Conservation (phyloP, 2,329 filamentous ascomycete genomes). For the Byssoonygena ceratinophila region DNA sequence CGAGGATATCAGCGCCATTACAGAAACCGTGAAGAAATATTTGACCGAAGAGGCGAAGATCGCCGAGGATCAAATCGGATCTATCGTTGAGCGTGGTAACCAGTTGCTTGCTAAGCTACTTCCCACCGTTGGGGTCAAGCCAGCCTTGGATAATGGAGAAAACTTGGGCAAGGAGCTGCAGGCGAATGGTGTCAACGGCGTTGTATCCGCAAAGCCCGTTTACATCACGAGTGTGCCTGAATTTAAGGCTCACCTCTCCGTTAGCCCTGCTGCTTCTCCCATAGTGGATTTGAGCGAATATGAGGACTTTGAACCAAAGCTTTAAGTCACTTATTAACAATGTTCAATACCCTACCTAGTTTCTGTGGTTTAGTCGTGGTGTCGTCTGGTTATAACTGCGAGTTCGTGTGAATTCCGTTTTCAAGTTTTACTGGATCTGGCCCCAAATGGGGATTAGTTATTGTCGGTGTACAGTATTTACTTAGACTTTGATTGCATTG, state of each 20-base stretch:
- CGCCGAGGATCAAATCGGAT: slow-evolving; percentile 40
- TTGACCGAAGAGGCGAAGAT: slow-evolving; percentile 42
- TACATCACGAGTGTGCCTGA: slow-evolving; percentile 67
- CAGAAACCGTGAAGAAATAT: slow-evolving; percentile 43
- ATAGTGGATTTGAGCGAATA: slow-evolving; percentile 70
- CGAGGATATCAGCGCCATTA: slow-evolving; percentile 41
- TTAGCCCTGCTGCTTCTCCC: slow-evolving; percentile 62
- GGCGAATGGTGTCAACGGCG: slow-evolving; percentile 25
- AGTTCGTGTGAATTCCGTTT: too few species aligned
- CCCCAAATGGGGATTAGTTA: background rate
- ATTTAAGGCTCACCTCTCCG: slow-evolving; percentile 65
- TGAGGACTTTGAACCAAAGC: slow-evolving; percentile 73
- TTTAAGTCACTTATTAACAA: slow-evolving; percentile 40
- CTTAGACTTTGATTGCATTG: background rate
- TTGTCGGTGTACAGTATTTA: slow-evolving; percentile 3
- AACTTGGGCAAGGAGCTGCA: slow-evolving; percentile 25
- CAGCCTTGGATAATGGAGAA: slow-evolving; percentile 30
- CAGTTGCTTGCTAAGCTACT: slow-evolving; percentile 42
- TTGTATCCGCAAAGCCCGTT: slow-evolving; percentile 36
- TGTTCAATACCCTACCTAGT: background rate
- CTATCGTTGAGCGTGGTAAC: slow-evolving; percentile 42
- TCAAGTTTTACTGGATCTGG: too few species aligned
- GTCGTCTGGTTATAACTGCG: too few species aligned
- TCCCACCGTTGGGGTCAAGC: slow-evolving; percentile 37
- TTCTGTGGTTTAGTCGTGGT: background rate